Conservation (phyloP, 225 moss, liverwort and hornwort species). For the Straminergon stramineum region DNA sequence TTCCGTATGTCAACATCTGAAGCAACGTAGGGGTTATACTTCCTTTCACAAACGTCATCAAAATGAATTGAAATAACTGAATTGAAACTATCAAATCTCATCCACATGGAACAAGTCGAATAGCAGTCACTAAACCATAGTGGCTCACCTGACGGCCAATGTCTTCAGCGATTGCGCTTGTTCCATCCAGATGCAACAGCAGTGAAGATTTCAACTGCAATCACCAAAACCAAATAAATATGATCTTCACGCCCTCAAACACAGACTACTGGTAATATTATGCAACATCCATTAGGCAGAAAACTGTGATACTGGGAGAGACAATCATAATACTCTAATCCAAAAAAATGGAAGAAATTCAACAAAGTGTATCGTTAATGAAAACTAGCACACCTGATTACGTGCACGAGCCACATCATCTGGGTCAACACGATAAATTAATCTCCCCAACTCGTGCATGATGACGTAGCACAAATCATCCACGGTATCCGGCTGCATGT, state of each 20-base stretch:
- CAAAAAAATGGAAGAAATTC: not conserved
- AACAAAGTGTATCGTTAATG: not conserved
- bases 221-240: not conserved
- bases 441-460: conserved; percentile 82
- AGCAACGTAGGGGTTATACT: not conserved
- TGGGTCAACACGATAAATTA: conserved; percentile 77
- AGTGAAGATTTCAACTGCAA: conserved; percentile 74
- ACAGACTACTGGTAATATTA: not conserved
- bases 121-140: not conserved
- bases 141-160: conserved; percentile 80
- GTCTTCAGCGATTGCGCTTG: conserved; percentile 84
- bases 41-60: not conserved
- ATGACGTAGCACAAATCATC: conserved; percentile 68
- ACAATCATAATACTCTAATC: not conserved
- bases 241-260: not conserved
- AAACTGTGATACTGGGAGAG: not conserved
- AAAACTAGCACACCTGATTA: conserved; percentile 48
- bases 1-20: conserved; percentile 82
- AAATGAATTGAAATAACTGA: not conserved
- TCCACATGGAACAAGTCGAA: not conserved
- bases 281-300: not conserved
- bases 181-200: conserved; percentile 78
- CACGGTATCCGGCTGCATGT: conserved; percentile 57
- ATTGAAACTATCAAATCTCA: not conserved
- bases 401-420: conserved; percentile 87